These are phyloP conservation scores for Dothideomycetes sp. DNA, from an alignment of 2,329 filamentous ascomycete genomes.

Conservation along the genomic window DNA sequence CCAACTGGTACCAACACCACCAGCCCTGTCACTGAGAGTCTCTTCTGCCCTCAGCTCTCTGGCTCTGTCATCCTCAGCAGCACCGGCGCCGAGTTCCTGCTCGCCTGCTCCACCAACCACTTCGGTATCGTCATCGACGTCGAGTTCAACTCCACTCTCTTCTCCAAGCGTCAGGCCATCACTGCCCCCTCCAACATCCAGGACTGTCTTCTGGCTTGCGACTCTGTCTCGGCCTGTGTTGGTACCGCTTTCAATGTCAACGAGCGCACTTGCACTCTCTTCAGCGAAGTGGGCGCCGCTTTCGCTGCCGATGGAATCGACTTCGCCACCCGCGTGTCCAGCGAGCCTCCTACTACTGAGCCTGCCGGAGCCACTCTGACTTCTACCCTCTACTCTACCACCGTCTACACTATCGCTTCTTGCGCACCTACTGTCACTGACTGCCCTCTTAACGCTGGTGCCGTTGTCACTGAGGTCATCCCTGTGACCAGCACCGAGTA, in stretches of 20 bases:
- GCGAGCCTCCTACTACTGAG: not conserved
- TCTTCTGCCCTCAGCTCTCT: slow-evolving; percentile 5
- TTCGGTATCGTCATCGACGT: slow-evolving; percentile 5
- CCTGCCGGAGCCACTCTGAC: not conserved
- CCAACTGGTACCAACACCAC: not conserved
- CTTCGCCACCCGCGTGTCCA: slow-evolving; percentile 3
- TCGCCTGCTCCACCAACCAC: slow-evolving; percentile 1
- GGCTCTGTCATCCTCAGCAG: slow-evolving; percentile 2
- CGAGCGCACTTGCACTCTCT: slow-evolving; percentile 7
- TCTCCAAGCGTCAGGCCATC: slow-evolving; percentile 7
- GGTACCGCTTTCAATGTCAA: slow-evolving; percentile 6
- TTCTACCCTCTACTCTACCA: slow-evolving; percentile 6
- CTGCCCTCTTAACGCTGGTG: slow-evolving; percentile 3
- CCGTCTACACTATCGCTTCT: slow-evolving; percentile 4
- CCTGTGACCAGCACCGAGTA: slow-evolving; percentile 1
- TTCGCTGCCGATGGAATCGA: slow-evolving; percentile 1
- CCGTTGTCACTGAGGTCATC: slow-evolving; percentile 1
- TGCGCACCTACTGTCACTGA: slow-evolving; percentile 9
- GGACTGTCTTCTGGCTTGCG: slow-evolving; percentile 7
- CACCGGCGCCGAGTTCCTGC: slow-evolving; percentile 1
- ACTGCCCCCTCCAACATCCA: slow-evolving; percentile 1
- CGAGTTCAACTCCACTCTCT: not conserved
- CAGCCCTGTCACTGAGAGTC: slow-evolving; percentile 2
- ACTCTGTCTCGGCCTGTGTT: slow-evolving; percentile 1
- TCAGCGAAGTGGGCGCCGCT: slow-evolving; percentile 4